Evolutionary conservation across 2,329 filamentous ascomycete species (phyloP).

Genomic region (Diaporthe velutina): DNA sequence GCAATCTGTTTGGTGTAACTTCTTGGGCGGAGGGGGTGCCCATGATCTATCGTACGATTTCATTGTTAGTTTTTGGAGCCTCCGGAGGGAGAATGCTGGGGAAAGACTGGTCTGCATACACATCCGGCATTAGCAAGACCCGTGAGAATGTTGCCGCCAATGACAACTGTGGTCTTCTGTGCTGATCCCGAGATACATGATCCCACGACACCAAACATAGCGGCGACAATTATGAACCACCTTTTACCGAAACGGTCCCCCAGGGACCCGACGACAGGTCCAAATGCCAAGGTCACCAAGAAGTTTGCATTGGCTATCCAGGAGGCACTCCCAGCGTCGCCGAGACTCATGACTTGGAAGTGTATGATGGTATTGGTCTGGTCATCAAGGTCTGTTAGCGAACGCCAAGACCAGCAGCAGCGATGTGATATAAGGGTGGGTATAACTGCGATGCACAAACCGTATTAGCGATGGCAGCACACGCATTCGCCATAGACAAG

Average conservation of each 20-base stretch:
- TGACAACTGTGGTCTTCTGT: constrained; percentile 18
- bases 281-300: constrained; percentile 35
- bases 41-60: constrained; percentile 12
- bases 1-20: constrained; percentile 29
- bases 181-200: constrained; percentile 31
- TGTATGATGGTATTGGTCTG: constrained; percentile 34
- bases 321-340: constrained; percentile 15
- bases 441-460: background rate
- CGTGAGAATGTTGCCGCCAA: constrained; percentile 32
- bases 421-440: background rate
- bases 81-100: too few species aligned
- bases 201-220: constrained; percentile 29
- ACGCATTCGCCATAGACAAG: constrained; percentile 34
- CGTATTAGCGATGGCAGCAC: constrained; percentile 34
- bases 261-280: constrained; percentile 30
- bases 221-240: constrained; percentile 32
- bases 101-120: background rate
- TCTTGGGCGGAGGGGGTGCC: constrained; percentile 28
- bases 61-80: background rate
- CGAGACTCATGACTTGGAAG: constrained; percentile 29
- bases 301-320: constrained; percentile 36
- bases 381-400: background rate
- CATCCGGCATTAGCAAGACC: constrained; percentile 37
- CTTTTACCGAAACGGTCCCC: constrained; percentile 34
- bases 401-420: background rate